Evolutionary conservation across 2,329 filamentous ascomycete species (phyloP).

Genomic region (Thermomyces lanuginosus): DNA sequence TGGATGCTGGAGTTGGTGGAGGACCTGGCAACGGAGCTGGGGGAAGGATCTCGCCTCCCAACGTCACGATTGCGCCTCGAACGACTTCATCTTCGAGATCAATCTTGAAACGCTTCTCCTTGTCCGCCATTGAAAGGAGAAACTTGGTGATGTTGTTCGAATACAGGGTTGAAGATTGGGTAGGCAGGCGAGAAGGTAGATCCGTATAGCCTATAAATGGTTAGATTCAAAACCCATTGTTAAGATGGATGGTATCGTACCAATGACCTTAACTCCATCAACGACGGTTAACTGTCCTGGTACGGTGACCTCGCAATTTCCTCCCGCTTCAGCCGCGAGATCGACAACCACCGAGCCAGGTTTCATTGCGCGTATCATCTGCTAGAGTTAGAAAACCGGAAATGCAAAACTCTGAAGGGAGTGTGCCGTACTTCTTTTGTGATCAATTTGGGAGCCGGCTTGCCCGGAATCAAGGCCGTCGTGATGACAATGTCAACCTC

Average conservation of each 20-base stretch:
- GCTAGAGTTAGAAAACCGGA: conserved; percentile 7
- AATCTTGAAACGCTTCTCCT: conserved; percentile 62
- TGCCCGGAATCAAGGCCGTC: conserved; percentile 78
- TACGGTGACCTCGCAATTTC: conserved; percentile 71
- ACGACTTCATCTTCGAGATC: conserved; percentile 75
- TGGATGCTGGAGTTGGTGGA: conserved; percentile 36
- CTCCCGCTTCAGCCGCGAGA: conserved; percentile 71
- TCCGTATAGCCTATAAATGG: conserved; percentile 56
- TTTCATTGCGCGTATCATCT: conserved; percentile 71
- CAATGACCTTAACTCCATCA: conserved; percentile 70
- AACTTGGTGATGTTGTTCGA: conserved; percentile 91
- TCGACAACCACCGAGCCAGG: conserved; percentile 80
- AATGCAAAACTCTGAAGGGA: too few species aligned
- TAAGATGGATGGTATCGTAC: conserved; percentile 28
- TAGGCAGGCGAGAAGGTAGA: conserved; percentile 68
- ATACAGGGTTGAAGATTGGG: conserved; percentile 77
- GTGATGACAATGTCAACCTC: conserved; percentile 90
- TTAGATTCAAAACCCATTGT: background rate
- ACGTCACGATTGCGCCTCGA: conserved; percentile 66
- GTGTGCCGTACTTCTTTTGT: conserved; percentile 46
- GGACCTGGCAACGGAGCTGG: conserved; percentile 54
- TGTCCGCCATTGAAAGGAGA: conserved; percentile 62
- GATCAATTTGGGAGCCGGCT: conserved; percentile 67
- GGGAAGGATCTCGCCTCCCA: conserved; percentile 59
- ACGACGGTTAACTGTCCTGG: conserved; percentile 54